Base-by-base conservation (phyloP, 108 stramenopile species). In the Cylindrotheca fusiformis region DNA sequence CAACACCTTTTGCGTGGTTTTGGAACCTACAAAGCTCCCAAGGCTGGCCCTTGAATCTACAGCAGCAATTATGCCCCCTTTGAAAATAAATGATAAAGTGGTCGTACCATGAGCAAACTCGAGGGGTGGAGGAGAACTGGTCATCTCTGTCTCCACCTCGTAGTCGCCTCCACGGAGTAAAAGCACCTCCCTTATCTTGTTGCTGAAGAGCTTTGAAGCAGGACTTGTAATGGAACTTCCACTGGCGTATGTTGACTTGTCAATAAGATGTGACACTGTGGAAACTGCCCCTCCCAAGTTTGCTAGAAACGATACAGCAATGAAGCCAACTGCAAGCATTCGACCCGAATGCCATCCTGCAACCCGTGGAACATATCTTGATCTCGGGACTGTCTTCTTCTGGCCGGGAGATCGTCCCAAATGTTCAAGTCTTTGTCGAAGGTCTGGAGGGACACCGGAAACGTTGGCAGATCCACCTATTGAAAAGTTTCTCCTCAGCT, bases 91-190 rank as follows among this genome's bases (percentile, higher is more conserved):
- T n/a, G 93, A 90, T 25, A 95, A 28, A 0, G 94, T 90, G 18
- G 94, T 95, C 6, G 94, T 95, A 23, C 94, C 94, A 63, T 95
- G 94, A 2, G 82, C 83, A 63, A 90, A 85, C 62, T 89, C 80
- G 47, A 94, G 60, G 0, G 86, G 87, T 48, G 92, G 92, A 8
- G 86, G 69, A 17, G 66, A 29, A 6, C 63, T 60, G 29, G 54
- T 50, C n/a, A 51, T 29, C 19, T 45, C 56, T 1, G 33, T n/a
- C 1, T 0, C 31, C n/a, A 18, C 20, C 28, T 67, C 67, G 22
- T 32, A 45, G 30, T 61, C 68, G 2, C 68, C 68, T 21, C 68
- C 68, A 19, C 68, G 68, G 4, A 51, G 29, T 51, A 41, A 4
- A 12, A 27, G 29, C 18, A 55, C 12, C 17, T 4, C 4, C 29